Base-by-base conservation (phyloP, 371 early-diverging fungal genomes). In the Mucor velutinosus region DNA sequence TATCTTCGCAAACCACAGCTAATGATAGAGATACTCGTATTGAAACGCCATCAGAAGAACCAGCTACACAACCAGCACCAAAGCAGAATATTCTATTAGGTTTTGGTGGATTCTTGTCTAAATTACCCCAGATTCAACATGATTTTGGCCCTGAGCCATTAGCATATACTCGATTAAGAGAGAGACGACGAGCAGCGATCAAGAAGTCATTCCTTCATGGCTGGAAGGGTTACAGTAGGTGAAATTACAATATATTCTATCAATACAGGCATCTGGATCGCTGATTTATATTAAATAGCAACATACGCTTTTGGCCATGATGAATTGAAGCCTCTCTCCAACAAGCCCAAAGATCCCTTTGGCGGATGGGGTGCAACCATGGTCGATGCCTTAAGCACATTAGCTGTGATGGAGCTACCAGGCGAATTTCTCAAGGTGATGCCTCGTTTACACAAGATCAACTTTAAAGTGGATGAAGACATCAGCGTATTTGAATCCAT, bases 401-500 rank as follows among this genome's bases (percentile, higher is more conserved):
- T 94, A 57, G 76, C 79, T 29, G 77, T 97, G 29, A 91, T 96
- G 93, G 92, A 86, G 14, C 72, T 94, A 61, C 70, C 80, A 15
- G 82, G 87, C 4, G 94, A 93, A 68, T 92, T 90, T 67, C 70
- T 77, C 15, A 83, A 79, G 32, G 89, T 92, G 7, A 69, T 88
- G 47, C 77, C 80, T 10, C 83, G 79, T 67, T 83, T 95, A 19
- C 68, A 35, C 5, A 67, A 80, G 11, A 80, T 90, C 55, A 69
- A 83, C 27, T 87, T 87, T 66, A 59, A 63, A 7, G 49, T 70
- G 19, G 67, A 79, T 32, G 60, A 65, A 4, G 79, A 85, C 41
- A 84, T 93, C 14, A 87, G 81, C 55, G 87, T 93, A 7, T 97
- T 97, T 76, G 98, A 98, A 77, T 89, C 92, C 43, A 89, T 86